These are phyloP conservation scores for Tetrahymena malaccensis DNA, from an alignment of 73 alveolate genomes.

Conservation along the genomic window DNA sequence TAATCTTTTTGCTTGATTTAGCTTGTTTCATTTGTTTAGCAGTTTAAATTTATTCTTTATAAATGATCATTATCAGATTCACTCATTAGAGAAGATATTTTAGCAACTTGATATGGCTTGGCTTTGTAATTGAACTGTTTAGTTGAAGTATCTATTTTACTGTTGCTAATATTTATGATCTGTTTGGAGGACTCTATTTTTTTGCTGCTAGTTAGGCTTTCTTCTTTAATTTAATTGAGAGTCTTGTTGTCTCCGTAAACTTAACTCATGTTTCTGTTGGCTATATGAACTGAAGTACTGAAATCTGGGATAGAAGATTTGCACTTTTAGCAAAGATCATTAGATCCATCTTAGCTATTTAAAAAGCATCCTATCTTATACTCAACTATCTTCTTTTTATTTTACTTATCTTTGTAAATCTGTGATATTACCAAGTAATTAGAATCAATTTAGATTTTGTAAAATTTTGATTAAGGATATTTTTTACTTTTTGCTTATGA, in stretches of 20 bases:
- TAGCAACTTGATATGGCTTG: background rate
- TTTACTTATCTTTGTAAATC: background rate
- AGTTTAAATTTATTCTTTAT: background rate
- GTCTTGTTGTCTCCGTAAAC: background rate
- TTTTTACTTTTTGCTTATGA: background rate
- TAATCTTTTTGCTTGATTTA: background rate
- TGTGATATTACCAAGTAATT: background rate
- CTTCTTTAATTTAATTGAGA: background rate
- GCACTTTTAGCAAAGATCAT: background rate
- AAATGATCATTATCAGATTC: background rate
- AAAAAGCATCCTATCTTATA: background rate
- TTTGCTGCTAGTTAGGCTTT: background rate
- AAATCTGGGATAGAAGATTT: background rate
- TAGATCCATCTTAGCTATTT: background rate
- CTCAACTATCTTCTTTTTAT: background rate
- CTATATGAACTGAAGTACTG: background rate
- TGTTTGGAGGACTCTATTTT: background rate
- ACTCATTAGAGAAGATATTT: background rate
- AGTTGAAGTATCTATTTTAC: background rate
- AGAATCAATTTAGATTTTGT: background rate
- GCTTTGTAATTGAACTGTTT: background rate
- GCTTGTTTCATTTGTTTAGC: background rate
- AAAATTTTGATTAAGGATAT: background rate
- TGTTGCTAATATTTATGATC: background rate
- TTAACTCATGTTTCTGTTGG: background rate